These are phyloP conservation scores for Russula earlei DNA, from an alignment of 768 basidiomycete genomes.

Conservation along the genomic window DNA sequence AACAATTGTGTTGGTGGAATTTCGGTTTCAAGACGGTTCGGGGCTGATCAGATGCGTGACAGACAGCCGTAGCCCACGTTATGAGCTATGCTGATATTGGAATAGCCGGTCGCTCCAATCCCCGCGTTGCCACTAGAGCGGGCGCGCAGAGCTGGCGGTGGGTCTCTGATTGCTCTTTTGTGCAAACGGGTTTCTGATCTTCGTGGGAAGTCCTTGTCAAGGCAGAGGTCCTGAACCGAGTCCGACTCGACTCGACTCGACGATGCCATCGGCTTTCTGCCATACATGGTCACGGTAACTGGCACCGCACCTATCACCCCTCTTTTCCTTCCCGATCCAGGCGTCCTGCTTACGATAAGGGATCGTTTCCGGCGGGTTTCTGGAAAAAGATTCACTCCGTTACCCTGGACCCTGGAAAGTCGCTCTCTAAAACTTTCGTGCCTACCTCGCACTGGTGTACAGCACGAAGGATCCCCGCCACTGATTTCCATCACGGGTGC, in stretches of 20 bases:
- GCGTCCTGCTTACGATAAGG: constrained; percentile 9
- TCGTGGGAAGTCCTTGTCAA: neutral
- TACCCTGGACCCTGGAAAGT: constrained; percentile 12
- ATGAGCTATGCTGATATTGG: constrained; percentile 13
- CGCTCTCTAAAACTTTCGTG: neutral
- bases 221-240: neutral
- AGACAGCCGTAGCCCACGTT: constrained; percentile 3
- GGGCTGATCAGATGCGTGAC: neutral
- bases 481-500: constrained; percentile 1
- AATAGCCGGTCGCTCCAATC: neutral
- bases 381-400: constrained; percentile 1
- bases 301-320: constrained; percentile 6
- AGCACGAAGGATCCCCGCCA: neutral
- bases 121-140: neutral
- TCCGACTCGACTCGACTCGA: neutral
- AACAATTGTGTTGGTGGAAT: neutral
- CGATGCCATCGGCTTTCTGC: constrained; percentile 4
- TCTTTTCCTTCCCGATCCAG: constrained; percentile 7
- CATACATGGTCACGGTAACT: constrained; percentile 16
- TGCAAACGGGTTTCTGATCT: neutral
- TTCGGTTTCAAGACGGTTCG: neutral
- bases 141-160: neutral
- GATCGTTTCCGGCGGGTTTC: neutral
- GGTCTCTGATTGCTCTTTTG: neutral
- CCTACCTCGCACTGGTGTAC: neutral